Evolutionary conservation across 1,284 basidiomycete species (phyloP).

Genomic region (Fistulinella staudtii): DNA sequence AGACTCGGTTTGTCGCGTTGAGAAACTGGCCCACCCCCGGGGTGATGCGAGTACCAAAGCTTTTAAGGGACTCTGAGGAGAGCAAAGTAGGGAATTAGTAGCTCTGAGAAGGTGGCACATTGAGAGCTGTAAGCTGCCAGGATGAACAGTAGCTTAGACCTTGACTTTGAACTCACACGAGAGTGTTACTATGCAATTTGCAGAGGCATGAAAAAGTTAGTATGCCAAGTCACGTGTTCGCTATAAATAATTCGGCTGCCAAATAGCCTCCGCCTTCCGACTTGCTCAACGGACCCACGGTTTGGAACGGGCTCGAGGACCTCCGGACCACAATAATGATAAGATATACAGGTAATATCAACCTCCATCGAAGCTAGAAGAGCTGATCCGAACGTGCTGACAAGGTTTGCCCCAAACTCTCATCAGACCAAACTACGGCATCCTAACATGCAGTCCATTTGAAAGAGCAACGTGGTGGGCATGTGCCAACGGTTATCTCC

Average conservation of each 20-base stretch:
- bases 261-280: not conserved
- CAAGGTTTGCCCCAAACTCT: constrained; percentile 1
- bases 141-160: not conserved
- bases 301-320: not conserved
- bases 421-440: not conserved
- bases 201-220: constrained; percentile 6
- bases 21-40: constrained; percentile 14
- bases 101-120: constrained; percentile 24
- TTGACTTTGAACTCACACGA: constrained; percentile 12
- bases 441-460: constrained; percentile 4
- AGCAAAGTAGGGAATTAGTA: constrained; percentile 7
- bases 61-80: constrained; percentile 11
- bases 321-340: not conserved
- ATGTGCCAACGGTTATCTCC: constrained; percentile 15
- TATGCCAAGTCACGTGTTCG: constrained; percentile 19
- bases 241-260: not conserved
- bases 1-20: constrained; percentile 10
- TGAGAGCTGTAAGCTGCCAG: not conserved
- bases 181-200: not conserved
- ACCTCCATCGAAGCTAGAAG: not conserved
- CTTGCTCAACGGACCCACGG: not conserved
- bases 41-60: constrained; percentile 8
- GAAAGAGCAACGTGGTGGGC: constrained; percentile 16
- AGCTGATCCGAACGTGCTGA: constrained; percentile 4
- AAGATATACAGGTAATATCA: constrained; percentile 2